Evolutionary conservation across 139 green algal genomes (phyloP), one percentile per base, ranked within the genome.

Genomic region (Picochlorum sp.): DNA sequence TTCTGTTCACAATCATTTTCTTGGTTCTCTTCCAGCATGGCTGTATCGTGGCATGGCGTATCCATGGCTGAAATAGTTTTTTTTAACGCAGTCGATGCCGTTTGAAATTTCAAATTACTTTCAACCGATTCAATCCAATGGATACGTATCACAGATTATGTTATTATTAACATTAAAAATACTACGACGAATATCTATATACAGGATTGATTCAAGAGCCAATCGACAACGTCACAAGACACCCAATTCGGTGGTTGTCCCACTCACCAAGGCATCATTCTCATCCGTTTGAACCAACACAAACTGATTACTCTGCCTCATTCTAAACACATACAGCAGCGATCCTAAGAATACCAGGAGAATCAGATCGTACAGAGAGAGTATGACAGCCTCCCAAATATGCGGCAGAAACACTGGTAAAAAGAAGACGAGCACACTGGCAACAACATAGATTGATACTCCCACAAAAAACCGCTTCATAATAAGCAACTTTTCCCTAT

Each of bases 391-490:
- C 49, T 78, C 63, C 49, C 78, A 64, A 32, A 64, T 62, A 11
- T 32, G 41, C 46, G 64, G 65, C 30, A 81, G 68, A 62, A 81
- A 80, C 4, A 79, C 28, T 16, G 74, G 74, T 49, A 80, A 32
- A 38, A 80, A 74, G 38, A 80, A 23, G 7, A 76, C 71, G 9
- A 67, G 11, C 7, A 75, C 74, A 45, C 65, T 64, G 6, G 69
- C 28, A 0, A 81, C 65, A 50, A 65, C 21, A 49, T 81, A 85
- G 54, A 50, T 44, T 60, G 56, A 74, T 10, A 83, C 72, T 6
- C 60, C 79, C 24, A 58, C 80, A 49, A 78, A 80, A 65, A 84
- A 85, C n/a, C 72, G 58, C 15, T 70, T 60, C 65, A 84, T 70
- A 21, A 84, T 64, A 24, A 62, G 57, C 14, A 82, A 44, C 57